Evolutionary conservation across 1,139 yeast genomes (phyloP), one percentile per base, ranked within the genome.

Genomic region (Debaryomycetaceae sp.): DNA sequence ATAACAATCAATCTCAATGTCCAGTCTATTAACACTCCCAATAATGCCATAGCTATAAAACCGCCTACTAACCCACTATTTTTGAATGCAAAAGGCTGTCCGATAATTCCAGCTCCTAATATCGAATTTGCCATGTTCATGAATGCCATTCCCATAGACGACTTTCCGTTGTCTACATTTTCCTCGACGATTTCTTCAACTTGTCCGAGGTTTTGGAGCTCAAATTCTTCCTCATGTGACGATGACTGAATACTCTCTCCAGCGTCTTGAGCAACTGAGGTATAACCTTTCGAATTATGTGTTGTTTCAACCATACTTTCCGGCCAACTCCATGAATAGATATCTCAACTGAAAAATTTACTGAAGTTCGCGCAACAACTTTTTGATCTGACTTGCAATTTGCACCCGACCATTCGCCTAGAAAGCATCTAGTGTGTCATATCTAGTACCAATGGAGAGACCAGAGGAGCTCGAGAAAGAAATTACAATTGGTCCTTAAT

Each of bases 111-210:
- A 0, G 98, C 97, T 0, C 98, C 98, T 11, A 91, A 72, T 47
- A 90, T 91, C 13, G 88, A 85, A 64, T 91, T 91, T 22, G 97
- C 95, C 96, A 91, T 90, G 63, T 91, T 91, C 95, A 91, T 87
- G 58, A 91, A 90, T 9, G 97, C 97, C 90, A 87, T 86, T 49
- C 78, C 78, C 77, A 90, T 75, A 49, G 69, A 76, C n/a, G 80
- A 69, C 39, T 74, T 61, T 7, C 42, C 50, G 11, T 46, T 47
- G 13, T 40, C 46, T 17, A 44, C 52, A n/a, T 37, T 38, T 8
- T 37, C 39, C 13, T 13, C 38, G 13, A 17, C 35, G 1, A 44
- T 40, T 24, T 43, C 48, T 13, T 43, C 54, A 20, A 45, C 54
- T 20, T 46, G 49, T 43, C 58, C 63, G 45, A 51, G 58, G 34